Conservation (phyloP, 257 asterid genomes). For the Phtheirospermum japonicum region DNA sequence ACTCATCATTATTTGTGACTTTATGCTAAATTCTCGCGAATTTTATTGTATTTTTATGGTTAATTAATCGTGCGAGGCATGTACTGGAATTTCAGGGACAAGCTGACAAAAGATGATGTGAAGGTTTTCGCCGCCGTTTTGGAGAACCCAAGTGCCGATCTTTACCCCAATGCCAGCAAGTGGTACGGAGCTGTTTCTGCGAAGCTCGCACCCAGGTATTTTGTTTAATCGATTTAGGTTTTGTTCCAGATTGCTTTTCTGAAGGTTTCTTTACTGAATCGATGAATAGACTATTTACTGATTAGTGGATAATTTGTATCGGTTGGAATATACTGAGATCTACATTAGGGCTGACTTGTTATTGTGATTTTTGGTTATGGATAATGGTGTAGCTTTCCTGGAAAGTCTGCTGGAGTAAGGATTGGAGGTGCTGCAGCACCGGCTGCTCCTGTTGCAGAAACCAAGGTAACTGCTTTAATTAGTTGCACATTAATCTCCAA, state of each 20-base stretch:
- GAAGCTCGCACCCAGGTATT: conserved; percentile 63
- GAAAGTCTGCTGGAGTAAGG: conserved; percentile 78
- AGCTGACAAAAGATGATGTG: conserved; percentile 67
- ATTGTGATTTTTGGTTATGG: conserved; percentile 2
- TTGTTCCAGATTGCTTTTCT: neutral
- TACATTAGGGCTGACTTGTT: conserved; percentile 2
- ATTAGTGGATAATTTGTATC: neutral
- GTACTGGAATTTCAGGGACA: conserved; percentile 40
- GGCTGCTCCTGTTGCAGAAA: conserved; percentile 50
- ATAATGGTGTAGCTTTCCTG: conserved; percentile 63
- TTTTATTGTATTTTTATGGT: neutral
- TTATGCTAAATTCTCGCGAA: neutral
- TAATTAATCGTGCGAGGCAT: neutral
- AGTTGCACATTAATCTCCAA: neutral
- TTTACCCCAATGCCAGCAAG: conserved; percentile 64
- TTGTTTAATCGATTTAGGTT: neutral
- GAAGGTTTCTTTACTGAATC: neutral
- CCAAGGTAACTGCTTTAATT: conserved; percentile 37
- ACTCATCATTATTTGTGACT: neutral
- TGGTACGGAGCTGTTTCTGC: conserved; percentile 71
- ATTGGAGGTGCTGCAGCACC: conserved; percentile 55
- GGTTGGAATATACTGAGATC: neutral
- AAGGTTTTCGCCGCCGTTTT: conserved; percentile 64
- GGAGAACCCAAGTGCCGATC: conserved; percentile 61
- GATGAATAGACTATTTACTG: neutral